Conservation (phyloP, 139 green algal species). For the Closterium sp. region DNA sequence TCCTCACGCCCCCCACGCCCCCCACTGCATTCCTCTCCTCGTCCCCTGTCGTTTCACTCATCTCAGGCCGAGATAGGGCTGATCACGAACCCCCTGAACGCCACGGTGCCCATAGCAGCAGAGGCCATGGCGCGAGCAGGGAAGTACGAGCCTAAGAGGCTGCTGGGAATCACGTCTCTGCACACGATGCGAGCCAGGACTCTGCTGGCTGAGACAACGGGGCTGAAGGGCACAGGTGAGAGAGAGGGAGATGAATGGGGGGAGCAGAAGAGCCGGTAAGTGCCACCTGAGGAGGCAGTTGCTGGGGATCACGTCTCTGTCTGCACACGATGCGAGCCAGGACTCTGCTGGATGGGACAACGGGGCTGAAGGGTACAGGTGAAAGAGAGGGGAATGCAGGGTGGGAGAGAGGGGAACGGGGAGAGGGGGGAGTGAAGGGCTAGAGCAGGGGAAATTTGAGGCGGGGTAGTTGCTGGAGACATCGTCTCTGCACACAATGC, state of each 20-base stretch:
- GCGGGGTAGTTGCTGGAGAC: background rate
- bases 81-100: background rate
- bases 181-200: background rate
- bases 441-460: background rate
- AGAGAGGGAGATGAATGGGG: conserved; percentile 7
- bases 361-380: background rate
- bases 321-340: background rate
- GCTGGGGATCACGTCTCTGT: background rate
- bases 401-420: too few relatives aligned
- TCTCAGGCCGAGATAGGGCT: background rate
- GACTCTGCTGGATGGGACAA: background rate
- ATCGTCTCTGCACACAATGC: background rate
- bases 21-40: background rate
- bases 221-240: background rate
- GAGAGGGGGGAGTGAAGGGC: too few relatives aligned
- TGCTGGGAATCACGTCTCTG: background rate
- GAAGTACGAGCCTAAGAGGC: background rate
- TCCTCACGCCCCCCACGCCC: background rate
- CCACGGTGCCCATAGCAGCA: background rate
- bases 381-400: conserved; percentile 3
- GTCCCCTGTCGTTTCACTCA: too few relatives aligned
- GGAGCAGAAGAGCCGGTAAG: background rate
- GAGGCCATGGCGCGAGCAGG: background rate
- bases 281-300: background rate
- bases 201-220: background rate